phyloP scores from a whole-genome alignment of 2,329 filamentous ascomycete genomes.

The Myriangium duriaei region DNA sequence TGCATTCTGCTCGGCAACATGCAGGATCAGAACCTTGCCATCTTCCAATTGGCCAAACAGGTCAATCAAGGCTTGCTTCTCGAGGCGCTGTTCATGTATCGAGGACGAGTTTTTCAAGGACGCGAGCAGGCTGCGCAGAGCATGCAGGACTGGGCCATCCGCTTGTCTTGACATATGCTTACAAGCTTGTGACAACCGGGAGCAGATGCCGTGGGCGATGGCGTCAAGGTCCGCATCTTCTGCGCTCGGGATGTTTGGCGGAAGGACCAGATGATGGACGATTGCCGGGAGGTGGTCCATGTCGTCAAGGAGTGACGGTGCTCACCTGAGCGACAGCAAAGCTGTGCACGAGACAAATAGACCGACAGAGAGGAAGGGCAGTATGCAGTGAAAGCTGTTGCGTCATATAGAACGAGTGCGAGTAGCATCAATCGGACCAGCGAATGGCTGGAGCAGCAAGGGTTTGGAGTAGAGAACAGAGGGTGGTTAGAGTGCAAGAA shows the following conservation, averaged over 20 bases:
- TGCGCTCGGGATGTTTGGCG: conserved; percentile 7
- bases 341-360: too few species aligned
- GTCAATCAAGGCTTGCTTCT: not conserved
- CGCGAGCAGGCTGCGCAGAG: not conserved
- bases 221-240: not conserved
- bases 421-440: too few species aligned
- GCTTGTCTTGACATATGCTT: not conserved
- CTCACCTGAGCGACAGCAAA: too few species aligned
- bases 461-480: too few species aligned
- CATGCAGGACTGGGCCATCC: not conserved
- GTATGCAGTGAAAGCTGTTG: too few species aligned
- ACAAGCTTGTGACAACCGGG: not conserved
- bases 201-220: not conserved
- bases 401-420: too few species aligned
- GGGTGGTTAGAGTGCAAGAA: too few species aligned
- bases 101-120: not conserved
- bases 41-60: not conserved
- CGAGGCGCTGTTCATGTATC: not conserved
- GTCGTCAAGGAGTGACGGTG: too few species aligned
- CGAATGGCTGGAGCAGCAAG: too few species aligned
- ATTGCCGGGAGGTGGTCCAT: too few species aligned
- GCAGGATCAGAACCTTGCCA: not conserved
- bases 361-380: too few species aligned
- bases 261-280: conserved; percentile 9
- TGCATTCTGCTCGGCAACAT: conserved; percentile 8